A percentile compares a stretch with the other conserved stretches of the same genome.
Conservation (phyloP, 2,329 filamentous ascomycete genomes). For the Raffaelea arxii region DNA sequence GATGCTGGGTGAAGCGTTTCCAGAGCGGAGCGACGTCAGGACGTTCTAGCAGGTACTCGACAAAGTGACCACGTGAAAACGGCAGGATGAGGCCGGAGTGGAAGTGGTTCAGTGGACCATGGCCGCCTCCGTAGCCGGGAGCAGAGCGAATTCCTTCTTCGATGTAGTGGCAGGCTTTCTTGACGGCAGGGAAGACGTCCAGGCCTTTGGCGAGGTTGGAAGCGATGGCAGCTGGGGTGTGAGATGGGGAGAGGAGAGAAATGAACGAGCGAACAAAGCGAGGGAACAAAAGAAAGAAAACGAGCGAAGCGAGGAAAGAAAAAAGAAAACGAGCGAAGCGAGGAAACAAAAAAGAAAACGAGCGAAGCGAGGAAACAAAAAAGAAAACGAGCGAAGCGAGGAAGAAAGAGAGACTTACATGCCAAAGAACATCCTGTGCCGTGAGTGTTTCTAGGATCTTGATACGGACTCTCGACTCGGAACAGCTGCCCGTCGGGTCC, state of each 20-base stretch:
- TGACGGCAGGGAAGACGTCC: conserved; percentile 50
- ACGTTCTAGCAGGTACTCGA: conserved; percentile 72
- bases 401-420: conserved; percentile 50
- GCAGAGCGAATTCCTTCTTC: conserved; percentile 61
- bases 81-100: conserved; percentile 60
- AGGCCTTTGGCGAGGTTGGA: conserved; percentile 58
- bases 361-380: too few relatives aligned
- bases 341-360: too few relatives aligned
- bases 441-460: conserved; percentile 73
- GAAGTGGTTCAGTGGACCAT: conserved; percentile 70
- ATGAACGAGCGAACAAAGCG: too few relatives aligned
- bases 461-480: conserved; percentile 60
- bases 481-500: conserved; percentile 44
- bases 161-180: conserved; percentile 59
- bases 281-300: too few relatives aligned
- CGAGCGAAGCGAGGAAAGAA: too few relatives aligned
- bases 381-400: too few relatives aligned
- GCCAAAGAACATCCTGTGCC: conserved; percentile 92
- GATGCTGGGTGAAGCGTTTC: conserved; percentile 68
- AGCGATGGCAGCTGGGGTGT: conserved; percentile 54
- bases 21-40: conserved; percentile 66
- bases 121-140: conserved; percentile 52
- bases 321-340: too few relatives aligned
- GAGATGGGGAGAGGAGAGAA: not conserved
- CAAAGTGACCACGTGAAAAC: conserved; percentile 63